phyloP scores from a whole-genome alignment of 352 stramenopile species.

The Globisporangium uncinulatum region DNA sequence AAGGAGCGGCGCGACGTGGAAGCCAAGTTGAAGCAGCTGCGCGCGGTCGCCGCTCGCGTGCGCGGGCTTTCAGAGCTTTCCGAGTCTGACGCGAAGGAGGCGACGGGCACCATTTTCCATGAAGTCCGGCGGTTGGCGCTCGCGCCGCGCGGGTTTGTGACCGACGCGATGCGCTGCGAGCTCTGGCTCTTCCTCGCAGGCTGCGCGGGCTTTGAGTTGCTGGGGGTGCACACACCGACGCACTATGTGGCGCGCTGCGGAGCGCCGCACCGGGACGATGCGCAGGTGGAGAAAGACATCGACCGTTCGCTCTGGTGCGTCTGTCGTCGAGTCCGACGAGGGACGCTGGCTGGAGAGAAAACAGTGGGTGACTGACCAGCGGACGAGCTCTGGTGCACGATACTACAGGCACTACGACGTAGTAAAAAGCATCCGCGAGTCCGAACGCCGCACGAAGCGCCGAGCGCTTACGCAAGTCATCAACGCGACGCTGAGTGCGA shows the following conservation, averaged over 20 bases:
- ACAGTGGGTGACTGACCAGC: not conserved
- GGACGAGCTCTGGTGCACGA: not conserved
- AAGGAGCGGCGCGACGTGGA: slow-evolving; percentile 37
- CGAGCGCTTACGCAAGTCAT: slow-evolving; percentile 61
- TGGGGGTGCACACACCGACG: slow-evolving; percentile 8
- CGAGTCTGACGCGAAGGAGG: slow-evolving; percentile 1
- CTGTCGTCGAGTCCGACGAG: not conserved
- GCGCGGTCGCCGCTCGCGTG: slow-evolving; percentile 22
- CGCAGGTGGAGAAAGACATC: slow-evolving; percentile 79
- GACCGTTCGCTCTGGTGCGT: slow-evolving; percentile 70
- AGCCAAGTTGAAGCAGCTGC: slow-evolving; percentile 54
- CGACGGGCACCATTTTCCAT: slow-evolving; percentile 21
- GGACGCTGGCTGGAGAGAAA: not conserved
- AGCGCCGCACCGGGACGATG: slow-evolving; percentile 46
- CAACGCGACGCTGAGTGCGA: slow-evolving; percentile 32
- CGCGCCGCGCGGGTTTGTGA: slow-evolving; percentile 44
- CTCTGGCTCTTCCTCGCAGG: slow-evolving; percentile 65
- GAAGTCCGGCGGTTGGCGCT: slow-evolving; percentile 61
- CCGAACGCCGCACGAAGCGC: slow-evolving; percentile 57
- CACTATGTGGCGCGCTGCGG: slow-evolving; percentile 10
- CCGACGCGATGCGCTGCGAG: slow-evolving; percentile 42
- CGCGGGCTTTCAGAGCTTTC: slow-evolving; percentile 7
- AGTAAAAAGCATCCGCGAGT: slow-evolving; percentile 47
- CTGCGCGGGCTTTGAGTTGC: slow-evolving; percentile 10
- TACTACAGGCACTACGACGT: slow-evolving; percentile 62